Evolutionary conservation across 1,284 basidiomycete species (phyloP).

Genomic region (Neonothopanus nambi): DNA sequence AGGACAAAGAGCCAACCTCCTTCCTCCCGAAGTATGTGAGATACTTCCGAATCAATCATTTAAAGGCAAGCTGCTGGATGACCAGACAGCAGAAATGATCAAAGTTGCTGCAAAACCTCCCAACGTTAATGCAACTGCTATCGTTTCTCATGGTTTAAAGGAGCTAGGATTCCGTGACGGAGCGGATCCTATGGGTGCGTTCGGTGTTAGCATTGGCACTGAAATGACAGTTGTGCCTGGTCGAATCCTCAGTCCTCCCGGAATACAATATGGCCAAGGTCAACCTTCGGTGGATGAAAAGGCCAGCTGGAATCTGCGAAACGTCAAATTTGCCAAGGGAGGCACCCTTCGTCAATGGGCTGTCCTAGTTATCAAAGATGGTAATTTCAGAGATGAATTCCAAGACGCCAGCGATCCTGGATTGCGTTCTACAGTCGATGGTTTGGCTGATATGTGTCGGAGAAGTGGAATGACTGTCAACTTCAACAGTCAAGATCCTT

Average conservation of each 20-base stretch:
- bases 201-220: slow-evolving; percentile 59
- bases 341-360: slow-evolving; percentile 57
- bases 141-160: slow-evolving; percentile 55
- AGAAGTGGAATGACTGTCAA: slow-evolving; percentile 60
- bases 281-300: slow-evolving; percentile 51
- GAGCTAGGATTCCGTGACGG: slow-evolving; percentile 58
- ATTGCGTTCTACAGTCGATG: slow-evolving; percentile 41
- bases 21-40: slow-evolving; percentile 71
- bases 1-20: slow-evolving; percentile 48
- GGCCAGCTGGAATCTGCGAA: slow-evolving; percentile 72
- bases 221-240: slow-evolving; percentile 77
- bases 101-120: slow-evolving; percentile 65
- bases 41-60: slow-evolving; percentile 71
- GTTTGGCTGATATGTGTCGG: slow-evolving; percentile 58
- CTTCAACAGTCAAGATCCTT: slow-evolving; percentile 36
- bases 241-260: slow-evolving; percentile 61
- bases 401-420: slow-evolving; percentile 45
- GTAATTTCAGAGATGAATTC: slow-evolving; percentile 48
- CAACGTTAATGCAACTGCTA: slow-evolving; percentile 61
- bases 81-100: slow-evolving; percentile 72
- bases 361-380: slow-evolving; percentile 63
- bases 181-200: slow-evolving; percentile 47
- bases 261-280: slow-evolving; percentile 53
- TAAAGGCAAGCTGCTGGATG: slow-evolving; percentile 67
- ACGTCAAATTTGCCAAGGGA: slow-evolving; percentile 61